Conservation (phyloP, 768 basidiomycete genomes). For the Boletus sp. region DNA sequence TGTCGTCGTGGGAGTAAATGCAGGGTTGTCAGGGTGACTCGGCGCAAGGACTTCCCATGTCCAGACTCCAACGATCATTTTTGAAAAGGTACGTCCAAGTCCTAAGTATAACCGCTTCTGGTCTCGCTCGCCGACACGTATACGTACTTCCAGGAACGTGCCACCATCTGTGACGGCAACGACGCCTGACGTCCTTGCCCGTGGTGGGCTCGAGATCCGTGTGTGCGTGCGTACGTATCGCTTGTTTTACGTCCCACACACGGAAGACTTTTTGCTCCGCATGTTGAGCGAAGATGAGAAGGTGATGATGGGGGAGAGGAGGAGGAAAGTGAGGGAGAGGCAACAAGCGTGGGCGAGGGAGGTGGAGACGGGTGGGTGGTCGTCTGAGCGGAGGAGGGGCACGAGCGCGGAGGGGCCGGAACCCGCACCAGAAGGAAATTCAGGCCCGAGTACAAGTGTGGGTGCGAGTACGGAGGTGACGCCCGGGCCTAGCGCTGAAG, state of each 20-base stretch:
- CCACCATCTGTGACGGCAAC: slow-evolving; percentile 16
- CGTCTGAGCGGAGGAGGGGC: background rate
- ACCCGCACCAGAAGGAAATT: background rate
- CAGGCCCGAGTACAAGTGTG: background rate
- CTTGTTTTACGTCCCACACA: slow-evolving; percentile 25
- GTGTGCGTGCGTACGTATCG: slow-evolving; percentile 52
- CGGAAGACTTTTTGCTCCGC: slow-evolving; percentile 23
- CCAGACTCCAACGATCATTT: slow-evolving; percentile 56
- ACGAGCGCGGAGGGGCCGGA: background rate
- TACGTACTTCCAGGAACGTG: slow-evolving; percentile 17
- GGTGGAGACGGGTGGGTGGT: slow-evolving; percentile 17
- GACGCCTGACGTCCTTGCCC: slow-evolving; percentile 45
- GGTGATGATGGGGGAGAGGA: background rate
- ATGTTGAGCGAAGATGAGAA: slow-evolving; percentile 8
- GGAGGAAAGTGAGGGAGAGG: slow-evolving; percentile 2
- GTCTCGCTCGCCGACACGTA: background rate
- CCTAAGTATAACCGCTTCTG: background rate
- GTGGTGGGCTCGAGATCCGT: slow-evolving; percentile 72
- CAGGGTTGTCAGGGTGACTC: slow-evolving; percentile 44
- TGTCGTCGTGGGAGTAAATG: background rate
- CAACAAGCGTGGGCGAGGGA: slow-evolving; percentile 14
- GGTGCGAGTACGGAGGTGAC: background rate
- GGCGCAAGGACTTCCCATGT: slow-evolving; percentile 50
- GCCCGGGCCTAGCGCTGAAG: background rate
- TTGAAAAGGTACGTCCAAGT: slow-evolving; percentile 51